Percentiles rank a stretch among this genome's conserved stretches.
Conservation (phyloP, 495 filamentous ascomycete genomes). For the Saxophila tyrrhenica region DNA sequence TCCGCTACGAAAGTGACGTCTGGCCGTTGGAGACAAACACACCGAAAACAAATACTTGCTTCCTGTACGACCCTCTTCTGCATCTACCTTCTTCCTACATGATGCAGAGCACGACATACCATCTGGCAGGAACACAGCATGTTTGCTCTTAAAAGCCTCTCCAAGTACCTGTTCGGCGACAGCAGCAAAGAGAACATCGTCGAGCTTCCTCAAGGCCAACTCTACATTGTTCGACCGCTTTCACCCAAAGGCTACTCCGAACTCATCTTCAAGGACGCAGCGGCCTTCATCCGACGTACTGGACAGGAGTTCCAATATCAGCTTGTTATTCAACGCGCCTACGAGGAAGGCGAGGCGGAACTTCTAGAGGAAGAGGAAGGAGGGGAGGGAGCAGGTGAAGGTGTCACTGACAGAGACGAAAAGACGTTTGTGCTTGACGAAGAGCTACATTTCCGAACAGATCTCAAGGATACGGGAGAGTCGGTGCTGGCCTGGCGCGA, state of each 20-base stretch:
- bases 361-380: constrained; percentile 70
- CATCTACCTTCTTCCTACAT: not conserved
- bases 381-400: constrained; percentile 51
- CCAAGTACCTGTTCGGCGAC: constrained; percentile 83
- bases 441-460: constrained; percentile 73
- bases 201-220: constrained; percentile 86
- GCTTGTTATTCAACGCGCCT: constrained; percentile 87
- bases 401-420: constrained; percentile 73
- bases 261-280: constrained; percentile 96
- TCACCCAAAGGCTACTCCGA: constrained; percentile 97
- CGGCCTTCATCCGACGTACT: constrained; percentile 79
- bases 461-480: constrained; percentile 56
- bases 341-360: constrained; percentile 94
- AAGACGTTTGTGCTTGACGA: constrained; percentile 94
- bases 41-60: not conserved
- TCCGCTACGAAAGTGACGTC: not conserved
- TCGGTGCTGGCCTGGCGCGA: constrained; percentile 91
- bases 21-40: not conserved
- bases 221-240: constrained; percentile 88
- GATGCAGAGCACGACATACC: not conserved
- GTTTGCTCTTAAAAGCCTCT: constrained; percentile 18
- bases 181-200: constrained; percentile 87
- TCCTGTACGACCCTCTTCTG: not conserved
- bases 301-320: constrained; percentile 94
- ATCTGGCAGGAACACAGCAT: constrained; percentile 9